phyloP scores from a whole-genome alignment of 2,329 filamentous ascomycete species.

The Nothophaeocryptopus gaeumannii region DNA sequence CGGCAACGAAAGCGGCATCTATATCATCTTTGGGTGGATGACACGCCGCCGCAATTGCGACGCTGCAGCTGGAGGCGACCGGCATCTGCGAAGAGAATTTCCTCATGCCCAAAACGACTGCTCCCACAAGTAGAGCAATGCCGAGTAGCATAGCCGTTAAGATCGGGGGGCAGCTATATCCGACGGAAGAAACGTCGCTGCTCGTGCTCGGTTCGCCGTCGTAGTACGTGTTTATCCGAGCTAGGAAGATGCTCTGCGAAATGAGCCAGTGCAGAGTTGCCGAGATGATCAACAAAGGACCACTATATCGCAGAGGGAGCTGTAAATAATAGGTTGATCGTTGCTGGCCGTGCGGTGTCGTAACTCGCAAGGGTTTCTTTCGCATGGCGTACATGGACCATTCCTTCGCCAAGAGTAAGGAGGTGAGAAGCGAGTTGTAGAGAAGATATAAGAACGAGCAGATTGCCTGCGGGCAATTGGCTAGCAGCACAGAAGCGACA shows the following conservation, averaged over 20 bases:
- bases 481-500: conserved; percentile 36
- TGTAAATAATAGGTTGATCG: conserved; percentile 43
- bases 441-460: conserved; percentile 48
- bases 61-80: conserved; percentile 17
- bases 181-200: conserved; percentile 8
- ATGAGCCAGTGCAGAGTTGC: conserved; percentile 45
- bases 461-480: conserved; percentile 49
- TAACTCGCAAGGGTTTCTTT: conserved; percentile 36
- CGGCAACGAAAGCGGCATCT: conserved; percentile 19
- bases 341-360: conserved; percentile 36
- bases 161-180: conserved; percentile 15
- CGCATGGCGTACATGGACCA: conserved; percentile 41
- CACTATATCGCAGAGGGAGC: conserved; percentile 39
- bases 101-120: conserved; percentile 10
- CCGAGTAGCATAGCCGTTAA: conserved; percentile 13
- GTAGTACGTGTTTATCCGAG: conserved; percentile 29
- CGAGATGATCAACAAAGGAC: conserved; percentile 38
- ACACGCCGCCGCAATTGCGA: conserved; percentile 23
- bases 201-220: conserved; percentile 1
- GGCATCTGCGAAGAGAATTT: conserved; percentile 19
- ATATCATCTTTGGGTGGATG: conserved; percentile 18
- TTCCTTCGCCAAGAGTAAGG: conserved; percentile 48
- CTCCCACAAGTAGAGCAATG: not conserved
- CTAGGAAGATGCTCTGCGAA: conserved; percentile 46
- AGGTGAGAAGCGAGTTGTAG: conserved; percentile 47